phyloP scores from a whole-genome alignment of 179 eudicot species.

The Dionaea muscipula region DNA sequence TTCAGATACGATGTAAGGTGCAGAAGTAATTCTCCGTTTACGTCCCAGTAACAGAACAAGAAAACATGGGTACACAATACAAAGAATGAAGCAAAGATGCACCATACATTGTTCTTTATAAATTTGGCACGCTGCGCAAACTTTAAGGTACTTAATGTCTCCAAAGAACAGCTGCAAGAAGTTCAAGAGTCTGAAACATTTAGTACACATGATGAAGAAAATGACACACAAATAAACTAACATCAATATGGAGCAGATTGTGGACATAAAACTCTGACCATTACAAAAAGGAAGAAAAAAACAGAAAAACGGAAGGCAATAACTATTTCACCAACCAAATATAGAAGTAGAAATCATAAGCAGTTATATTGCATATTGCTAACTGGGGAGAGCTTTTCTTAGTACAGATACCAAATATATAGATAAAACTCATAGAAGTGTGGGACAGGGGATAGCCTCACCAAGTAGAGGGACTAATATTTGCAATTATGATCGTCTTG shows the following conservation, averaged over 20 bases:
- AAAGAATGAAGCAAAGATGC: too few species aligned
- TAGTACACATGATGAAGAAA: too few species aligned
- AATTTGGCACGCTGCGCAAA: slow-evolving; percentile 99
- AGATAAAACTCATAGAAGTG: background rate
- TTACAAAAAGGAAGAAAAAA: slow-evolving; percentile 7
- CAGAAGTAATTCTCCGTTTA: background rate
- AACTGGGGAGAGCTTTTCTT: too few species aligned
- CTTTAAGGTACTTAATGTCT: slow-evolving; percentile 91
- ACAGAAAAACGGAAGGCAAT: background rate
- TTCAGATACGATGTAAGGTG: too few species aligned
- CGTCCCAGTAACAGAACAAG: background rate
- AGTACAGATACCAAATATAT: background rate
- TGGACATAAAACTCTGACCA: background rate
- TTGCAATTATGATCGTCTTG: slow-evolving; percentile 88
- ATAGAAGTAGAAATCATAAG: background rate
- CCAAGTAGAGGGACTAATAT: slow-evolving; percentile 86
- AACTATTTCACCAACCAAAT: background rate
- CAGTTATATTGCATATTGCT: background rate
- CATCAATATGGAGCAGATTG: too few species aligned
- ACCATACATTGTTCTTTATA: slow-evolving; percentile 89
- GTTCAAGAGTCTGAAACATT: background rate
- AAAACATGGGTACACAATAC: background rate
- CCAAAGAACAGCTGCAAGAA: slow-evolving; percentile 73
- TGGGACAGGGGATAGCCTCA: slow-evolving; percentile 22
- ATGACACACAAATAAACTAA: too few species aligned